Evolutionary conservation across 2,329 filamentous ascomycete species (phyloP), one percentile per base, ranked within the genome.

Genomic region (Immersiporthe knoxdaviesiana): DNA sequence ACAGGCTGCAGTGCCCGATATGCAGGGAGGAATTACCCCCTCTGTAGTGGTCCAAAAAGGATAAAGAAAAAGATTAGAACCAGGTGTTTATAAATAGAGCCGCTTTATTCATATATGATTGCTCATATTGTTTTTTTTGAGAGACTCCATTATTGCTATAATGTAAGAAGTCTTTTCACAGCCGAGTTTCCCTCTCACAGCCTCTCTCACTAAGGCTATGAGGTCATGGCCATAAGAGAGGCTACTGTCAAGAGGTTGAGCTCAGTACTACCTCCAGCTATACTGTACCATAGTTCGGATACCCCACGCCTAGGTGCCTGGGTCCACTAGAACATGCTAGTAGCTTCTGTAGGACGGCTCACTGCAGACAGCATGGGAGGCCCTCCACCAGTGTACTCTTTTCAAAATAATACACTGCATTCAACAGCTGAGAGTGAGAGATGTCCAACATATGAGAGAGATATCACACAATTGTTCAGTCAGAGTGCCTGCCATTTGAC

Each of bases 1-100:
- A 97, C 78, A 84, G 95, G 69, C 80, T 99, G 76, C 93, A 97
- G 81, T 99, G 96, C 81, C 96, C 96, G 0, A 97, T 97, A 73
- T 98, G 96, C 80, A 87, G 96, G 74, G 94, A 97, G 81, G 91
- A 92, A 70, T 79, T 98, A 75, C 95, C 95, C 65, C 93, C 94
- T 58, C 80, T 97, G 77, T 97, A 85, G 82, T 12, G 14, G 35
- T 39, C 14, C 35, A 8, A 58, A 27, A 18, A n/a, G n/a, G n/a
- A 35, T 35, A 35, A 16, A 16, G n/a, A n/a, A n/a, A n/a, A n/a
- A n/a, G n/a, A n/a, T n/a, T 24, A 37, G n/a, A 14, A 14, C 7
- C 12, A 39, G 12, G 60, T n/a, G 4, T 24, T 50, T 59, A 11
- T 71, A 65, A 47, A 54, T 44, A 62, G n/a, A 8, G 35, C 35